Evolutionary conservation across 2,329 filamentous ascomycete genomes (phyloP), one percentile per base, ranked within the genome.

Genomic region (Penicillium psychrosexuale): DNA sequence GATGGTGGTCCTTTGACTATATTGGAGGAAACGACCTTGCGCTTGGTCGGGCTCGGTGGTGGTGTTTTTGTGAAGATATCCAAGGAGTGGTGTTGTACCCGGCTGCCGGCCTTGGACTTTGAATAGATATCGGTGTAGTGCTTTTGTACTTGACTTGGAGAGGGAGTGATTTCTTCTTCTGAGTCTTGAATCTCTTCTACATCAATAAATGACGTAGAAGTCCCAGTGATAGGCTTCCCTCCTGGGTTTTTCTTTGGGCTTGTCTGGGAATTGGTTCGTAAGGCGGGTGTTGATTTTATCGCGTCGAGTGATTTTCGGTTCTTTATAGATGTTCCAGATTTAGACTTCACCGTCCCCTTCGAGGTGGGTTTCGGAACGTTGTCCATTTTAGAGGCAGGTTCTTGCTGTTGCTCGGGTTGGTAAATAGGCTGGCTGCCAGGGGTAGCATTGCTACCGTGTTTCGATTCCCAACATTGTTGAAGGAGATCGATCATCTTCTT

Each of bases 401-500:
- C 13, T 17, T 47, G 30, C 5, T 27, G 30, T 39, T 47, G n/a
- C 13, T 28, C 33, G 31, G 28, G 1, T 42, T 49, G 33, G 27
- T 8, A 15, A 40, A 30, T 19, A 39, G 36, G 33, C 34, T 56
- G 27, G 48, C 19, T 38, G 27, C 15, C 38, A 34, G 24, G 31
- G 5, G 33, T 67, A 63, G 24, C 9, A 36, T 34, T 37, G 39
- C 43, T 56, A 27, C 61, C 61, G 48, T 79, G 73, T 66, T 84
- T 84, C 54, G 83, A 84, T 60, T 82, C 73, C 87, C 88, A 91
- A 69, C 89, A 91, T 65, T 85, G 82, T 48, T 88, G 77, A 12
- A 92, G 75, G 11, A 91, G 71, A 1, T 83, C 77, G 57, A 92
- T 85, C 86, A 90, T 90, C 8, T 84, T 83, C 46, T 81, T 78